Base-by-base conservation (phyloP, 192 early-diverging fungal species). In the Mortierella alpina region DNA sequence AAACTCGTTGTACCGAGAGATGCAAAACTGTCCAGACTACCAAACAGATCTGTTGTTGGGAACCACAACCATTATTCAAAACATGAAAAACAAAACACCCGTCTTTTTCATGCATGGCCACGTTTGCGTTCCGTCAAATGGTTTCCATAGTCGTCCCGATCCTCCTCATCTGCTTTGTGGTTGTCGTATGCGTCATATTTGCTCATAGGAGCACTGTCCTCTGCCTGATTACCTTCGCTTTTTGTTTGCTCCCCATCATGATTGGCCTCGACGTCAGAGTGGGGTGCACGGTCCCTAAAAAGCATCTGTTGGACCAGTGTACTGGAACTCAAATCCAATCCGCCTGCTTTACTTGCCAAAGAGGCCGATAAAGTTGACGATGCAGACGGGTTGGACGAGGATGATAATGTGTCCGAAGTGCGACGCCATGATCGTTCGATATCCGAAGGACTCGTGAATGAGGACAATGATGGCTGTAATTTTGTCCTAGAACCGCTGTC, bases 291-390 rank as follows among this genome's bases (percentile, higher is more conserved):
- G 18, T 80, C 77, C 59, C 63, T 62, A 18, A 80, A 80, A 22
- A 80, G 66, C 77, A 80, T 80, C 42, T 80, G 77, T 42, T 80
- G 77, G 6, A 80, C 77, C 5, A 80, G 49, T 51, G 77, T 80
- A 46, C 77, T 80, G n/a, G 77, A 80, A 22, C 77, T 80, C 63
- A 80, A 23, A 50, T 80, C 77, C 14, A 80, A 42, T 31, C 77
- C 69, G 0, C 77, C 77, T 2, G 77, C 69, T 39, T 68, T 80
- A 20, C 39, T 72, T 42, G 72, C 22, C 2, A 66, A 46, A 3
- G 17, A 47, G 45, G 56, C 17, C 6, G 69, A 52, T 11, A 70
- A 31, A 20, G 45, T 23, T 11, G 70, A n/a, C 9, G 10, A 42
- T 14, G n/a, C 20, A 7, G 54, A 39, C 0, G 48, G n/a, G 40